phyloP scores from a whole-genome alignment of 1,284 basidiomycete genomes.

The Lignosus rhinocerotis region DNA sequence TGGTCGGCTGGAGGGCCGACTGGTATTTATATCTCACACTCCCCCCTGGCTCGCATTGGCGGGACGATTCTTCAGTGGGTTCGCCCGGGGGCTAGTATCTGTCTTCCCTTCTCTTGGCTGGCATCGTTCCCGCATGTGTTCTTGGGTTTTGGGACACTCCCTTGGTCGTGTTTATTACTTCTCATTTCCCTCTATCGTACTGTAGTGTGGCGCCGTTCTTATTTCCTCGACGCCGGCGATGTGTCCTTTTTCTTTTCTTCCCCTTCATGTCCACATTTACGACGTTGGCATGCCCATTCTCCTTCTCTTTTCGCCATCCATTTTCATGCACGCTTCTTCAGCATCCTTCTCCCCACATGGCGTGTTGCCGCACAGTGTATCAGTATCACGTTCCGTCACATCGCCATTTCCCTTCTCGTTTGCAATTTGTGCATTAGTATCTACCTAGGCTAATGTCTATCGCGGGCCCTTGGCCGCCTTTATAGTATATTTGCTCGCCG shows the following conservation, averaged over 20 bases:
- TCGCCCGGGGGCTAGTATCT: slow-evolving; percentile 37
- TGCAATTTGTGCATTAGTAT: slow-evolving; percentile 33
- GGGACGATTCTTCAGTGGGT: slow-evolving; percentile 28
- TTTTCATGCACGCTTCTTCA: slow-evolving; percentile 14
- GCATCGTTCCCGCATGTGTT: slow-evolving; percentile 37
- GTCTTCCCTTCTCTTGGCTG: slow-evolving; percentile 30
- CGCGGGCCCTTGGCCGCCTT: slow-evolving; percentile 15
- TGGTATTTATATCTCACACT: slow-evolving; percentile 43
- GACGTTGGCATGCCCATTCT: slow-evolving; percentile 17
- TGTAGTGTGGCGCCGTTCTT: slow-evolving; percentile 23
- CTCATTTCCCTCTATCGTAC: slow-evolving; percentile 21
- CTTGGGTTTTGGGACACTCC: slow-evolving; percentile 46
- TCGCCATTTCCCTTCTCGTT: slow-evolving; percentile 19
- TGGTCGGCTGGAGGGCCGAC: slow-evolving; percentile 25
- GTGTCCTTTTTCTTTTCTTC: slow-evolving; percentile 13
- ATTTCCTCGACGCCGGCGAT: slow-evolving; percentile 20
- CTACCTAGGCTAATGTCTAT: slow-evolving; percentile 17
- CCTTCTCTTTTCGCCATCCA: slow-evolving; percentile 3
- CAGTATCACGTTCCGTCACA: slow-evolving; percentile 33
- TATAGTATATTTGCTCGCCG: slow-evolving; percentile 27
- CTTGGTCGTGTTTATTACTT: slow-evolving; percentile 32
- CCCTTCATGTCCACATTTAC: slow-evolving; percentile 13
- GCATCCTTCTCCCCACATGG: slow-evolving; percentile 21
- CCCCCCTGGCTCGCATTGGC: slow-evolving; percentile 26
- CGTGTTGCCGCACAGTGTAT: slow-evolving; percentile 35